A percentile compares a stretch with the other conserved stretches of the same genome.
Conservation (phyloP, 2,329 filamentous ascomycete genomes). For the Colletotrichum destructivum region DNA sequence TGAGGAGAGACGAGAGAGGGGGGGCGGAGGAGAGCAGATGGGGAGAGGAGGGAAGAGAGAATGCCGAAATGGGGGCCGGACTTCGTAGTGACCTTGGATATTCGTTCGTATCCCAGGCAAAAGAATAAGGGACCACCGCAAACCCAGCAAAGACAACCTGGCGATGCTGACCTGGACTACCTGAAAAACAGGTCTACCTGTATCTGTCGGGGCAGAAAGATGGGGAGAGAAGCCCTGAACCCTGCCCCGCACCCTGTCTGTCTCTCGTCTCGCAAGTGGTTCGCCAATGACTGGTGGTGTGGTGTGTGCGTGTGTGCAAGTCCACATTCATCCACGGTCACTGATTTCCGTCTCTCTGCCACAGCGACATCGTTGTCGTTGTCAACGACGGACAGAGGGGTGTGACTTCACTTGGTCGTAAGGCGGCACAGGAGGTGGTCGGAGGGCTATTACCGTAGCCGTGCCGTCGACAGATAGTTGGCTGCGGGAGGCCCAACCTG, state of each 20-base stretch:
- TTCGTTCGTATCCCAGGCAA: background rate
- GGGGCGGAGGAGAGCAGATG: slow-evolving; percentile 11
- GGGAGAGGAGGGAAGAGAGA: background rate
- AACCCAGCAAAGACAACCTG: background rate
- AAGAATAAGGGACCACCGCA: background rate
- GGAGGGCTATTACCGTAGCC: background rate
- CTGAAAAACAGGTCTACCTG: background rate
- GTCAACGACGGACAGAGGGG: too few species aligned
- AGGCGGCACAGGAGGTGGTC: too few species aligned
- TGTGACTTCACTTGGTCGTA: too few species aligned
- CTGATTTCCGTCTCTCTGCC: too few species aligned
- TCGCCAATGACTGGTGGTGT: background rate
- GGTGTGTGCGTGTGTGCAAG: too few species aligned
- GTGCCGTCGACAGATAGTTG: background rate
- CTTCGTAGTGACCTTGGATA: background rate
- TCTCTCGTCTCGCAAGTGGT: background rate
- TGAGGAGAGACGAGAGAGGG: slow-evolving; percentile 1
- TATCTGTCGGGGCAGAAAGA: background rate
- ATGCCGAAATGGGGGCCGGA: background rate
- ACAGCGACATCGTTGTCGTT: too few species aligned
- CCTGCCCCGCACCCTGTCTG: slow-evolving; percentile 16
- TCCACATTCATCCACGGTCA: too few species aligned
- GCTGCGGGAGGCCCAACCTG: slow-evolving; percentile 2
- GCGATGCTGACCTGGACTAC: too few species aligned
- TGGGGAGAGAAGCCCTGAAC: slow-evolving; percentile 21